Evolutionary conservation across 108 stramenopile species (phyloP).

Genomic region (Seminavis robusta): DNA sequence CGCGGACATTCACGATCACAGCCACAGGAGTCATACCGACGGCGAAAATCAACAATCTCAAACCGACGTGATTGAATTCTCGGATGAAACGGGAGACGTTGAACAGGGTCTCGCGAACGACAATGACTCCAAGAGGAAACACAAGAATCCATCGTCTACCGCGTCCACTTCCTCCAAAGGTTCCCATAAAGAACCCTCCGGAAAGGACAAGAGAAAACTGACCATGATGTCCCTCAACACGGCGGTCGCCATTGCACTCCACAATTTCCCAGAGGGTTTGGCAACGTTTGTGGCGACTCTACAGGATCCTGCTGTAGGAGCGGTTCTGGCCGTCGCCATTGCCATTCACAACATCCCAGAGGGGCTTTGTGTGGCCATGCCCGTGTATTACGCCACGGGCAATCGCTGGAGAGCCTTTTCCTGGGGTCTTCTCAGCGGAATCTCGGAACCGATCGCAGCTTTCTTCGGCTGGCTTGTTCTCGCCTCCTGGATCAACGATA

Average conservation of each 20-base stretch:
- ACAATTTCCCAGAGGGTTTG: slow-evolving; percentile 89
- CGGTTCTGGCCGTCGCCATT: slow-evolving; percentile 46
- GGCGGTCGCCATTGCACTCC: slow-evolving; percentile 71
- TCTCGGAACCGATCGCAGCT: slow-evolving; percentile 79
- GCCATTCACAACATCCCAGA: slow-evolving; percentile 86
- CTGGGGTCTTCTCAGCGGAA: slow-evolving; percentile 68
- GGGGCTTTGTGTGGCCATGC: slow-evolving; percentile 82
- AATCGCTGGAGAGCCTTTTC: slow-evolving; percentile 73
- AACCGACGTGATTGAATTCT: too few species aligned
- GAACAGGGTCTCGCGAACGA: too few species aligned
- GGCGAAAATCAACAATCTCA: too few species aligned
- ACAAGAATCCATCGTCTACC: too few species aligned
- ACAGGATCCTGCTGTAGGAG: slow-evolving; percentile 55
- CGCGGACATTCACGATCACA: too few species aligned
- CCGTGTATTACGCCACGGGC: slow-evolving; percentile 91
- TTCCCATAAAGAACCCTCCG: too few species aligned
- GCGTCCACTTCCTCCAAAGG: too few species aligned
- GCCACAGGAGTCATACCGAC: too few species aligned
- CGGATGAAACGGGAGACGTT: too few species aligned
- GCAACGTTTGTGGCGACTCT: slow-evolving; percentile 73
- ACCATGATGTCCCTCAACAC: slow-evolving; percentile 49
- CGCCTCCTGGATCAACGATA: slow-evolving; percentile 41
- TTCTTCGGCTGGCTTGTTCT: slow-evolving; percentile 74
- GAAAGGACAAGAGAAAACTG: slow-evolving; percentile 29
- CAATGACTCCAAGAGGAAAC: too few species aligned